Percentiles rank a stretch among this genome's conserved stretches.
phyloP scores from a whole-genome alignment of 176 grass and related monocot genomes.

The Luzula sylvatica region DNA sequence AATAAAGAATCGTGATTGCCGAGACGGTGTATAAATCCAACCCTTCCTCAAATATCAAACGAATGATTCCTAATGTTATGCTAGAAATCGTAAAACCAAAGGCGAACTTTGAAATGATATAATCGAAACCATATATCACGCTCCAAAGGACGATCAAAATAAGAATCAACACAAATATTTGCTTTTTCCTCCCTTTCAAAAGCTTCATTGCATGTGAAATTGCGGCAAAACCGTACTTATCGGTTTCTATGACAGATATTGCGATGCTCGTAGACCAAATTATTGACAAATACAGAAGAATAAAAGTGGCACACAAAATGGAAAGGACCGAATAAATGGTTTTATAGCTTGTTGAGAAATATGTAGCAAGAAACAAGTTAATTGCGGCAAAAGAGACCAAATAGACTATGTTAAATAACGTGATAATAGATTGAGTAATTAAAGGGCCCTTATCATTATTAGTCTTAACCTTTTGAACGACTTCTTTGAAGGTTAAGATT shows the following conservation, averaged over 20 bases:
- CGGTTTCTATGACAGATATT: conserved; percentile 17
- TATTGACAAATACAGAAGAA: not conserved
- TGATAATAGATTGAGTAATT: conserved; percentile 7
- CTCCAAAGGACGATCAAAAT: too few relatives aligned
- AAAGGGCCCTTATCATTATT: conserved; percentile 24
- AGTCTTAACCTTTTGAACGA: not conserved
- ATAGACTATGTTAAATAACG: not conserved
- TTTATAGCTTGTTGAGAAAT: not conserved
- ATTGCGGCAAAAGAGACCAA: not conserved
- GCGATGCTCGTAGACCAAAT: conserved; percentile 8
- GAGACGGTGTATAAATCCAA: not conserved
- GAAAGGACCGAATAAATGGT: not conserved
- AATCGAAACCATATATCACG: not conserved
- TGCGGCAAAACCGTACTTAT: conserved; percentile 13
- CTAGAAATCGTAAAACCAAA: not conserved
- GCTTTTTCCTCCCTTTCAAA: conserved; percentile 18
- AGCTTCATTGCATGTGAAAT: conserved; percentile 15
- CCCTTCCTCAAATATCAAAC: not conserved
- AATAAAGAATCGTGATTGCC: conserved; percentile 8
- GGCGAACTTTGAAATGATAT: not conserved
- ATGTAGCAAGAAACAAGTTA: too few relatives aligned
- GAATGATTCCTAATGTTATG: not conserved
- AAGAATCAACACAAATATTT: not conserved
- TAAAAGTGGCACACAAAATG: not conserved
- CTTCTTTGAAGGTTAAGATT: conserved; percentile 1